A percentile compares a stretch with the other conserved stretches of the same genome.
These are phyloP conservation scores for Termitomyces sp. DNA, from an alignment of 768 basidiomycete species.

Conservation along the genomic window DNA sequence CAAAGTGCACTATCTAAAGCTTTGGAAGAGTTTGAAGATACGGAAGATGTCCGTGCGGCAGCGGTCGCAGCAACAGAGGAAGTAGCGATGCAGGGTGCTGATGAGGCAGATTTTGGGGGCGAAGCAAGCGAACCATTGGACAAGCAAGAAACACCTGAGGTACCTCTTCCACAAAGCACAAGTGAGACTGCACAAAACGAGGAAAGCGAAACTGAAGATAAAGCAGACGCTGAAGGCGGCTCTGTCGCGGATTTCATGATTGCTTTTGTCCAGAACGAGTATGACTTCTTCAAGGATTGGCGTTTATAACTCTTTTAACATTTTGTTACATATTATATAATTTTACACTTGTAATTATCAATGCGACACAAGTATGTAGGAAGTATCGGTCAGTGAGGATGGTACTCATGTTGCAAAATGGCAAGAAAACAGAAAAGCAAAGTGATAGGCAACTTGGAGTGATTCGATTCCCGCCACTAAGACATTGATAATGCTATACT, in stretches of 20 bases:
- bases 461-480: background rate
- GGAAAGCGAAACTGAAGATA: conserved; percentile 33
- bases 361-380: background rate
- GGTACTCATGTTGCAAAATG: background rate
- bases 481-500: background rate
- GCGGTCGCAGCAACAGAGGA: conserved; percentile 71
- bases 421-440: background rate
- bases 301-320: conserved; percentile 32
- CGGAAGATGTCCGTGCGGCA: conserved; percentile 82
- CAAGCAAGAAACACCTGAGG: conserved; percentile 7
- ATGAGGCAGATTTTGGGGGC: conserved; percentile 74
- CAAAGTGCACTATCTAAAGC: conserved; percentile 63
- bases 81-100: conserved; percentile 66
- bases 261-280: conserved; percentile 51
- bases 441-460: background rate
- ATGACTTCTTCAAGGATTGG: conserved; percentile 73
- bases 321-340: conserved; percentile 5
- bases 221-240: conserved; percentile 54
- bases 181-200: conserved; percentile 25
- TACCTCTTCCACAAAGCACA: conserved; percentile 16
- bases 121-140: conserved; percentile 24
- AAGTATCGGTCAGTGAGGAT: background rate
- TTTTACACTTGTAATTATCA: background rate
- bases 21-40: conserved; percentile 82
- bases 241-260: conserved; percentile 86